Percentiles rank a stretch among this genome's conserved stretches.
Conservation (phyloP, 257 asterid genomes). For the Fraxinus quadrangulata region DNA sequence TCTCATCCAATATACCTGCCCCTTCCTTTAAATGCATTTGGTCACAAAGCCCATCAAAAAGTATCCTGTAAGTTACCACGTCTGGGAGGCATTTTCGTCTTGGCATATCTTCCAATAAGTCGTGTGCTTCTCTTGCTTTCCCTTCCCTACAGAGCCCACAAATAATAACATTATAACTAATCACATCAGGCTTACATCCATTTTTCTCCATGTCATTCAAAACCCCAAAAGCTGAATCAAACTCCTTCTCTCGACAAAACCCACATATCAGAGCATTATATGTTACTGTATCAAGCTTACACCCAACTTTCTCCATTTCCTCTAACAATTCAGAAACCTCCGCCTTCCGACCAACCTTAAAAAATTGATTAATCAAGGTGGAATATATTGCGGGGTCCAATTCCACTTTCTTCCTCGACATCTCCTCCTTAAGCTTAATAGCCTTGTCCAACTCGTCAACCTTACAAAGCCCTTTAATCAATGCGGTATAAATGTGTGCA, state of each 20-base stretch:
- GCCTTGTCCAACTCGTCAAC: constrained; percentile 41
- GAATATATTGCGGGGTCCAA: constrained; percentile 65
- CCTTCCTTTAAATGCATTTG: constrained; percentile 56
- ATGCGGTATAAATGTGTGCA: constrained; percentile 48
- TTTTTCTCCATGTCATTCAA: constrained; percentile 63
- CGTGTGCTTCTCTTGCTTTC: constrained; percentile 56
- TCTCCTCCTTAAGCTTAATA: constrained; percentile 59
- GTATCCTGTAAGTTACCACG: constrained; percentile 58
- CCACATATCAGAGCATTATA: constrained; percentile 68
- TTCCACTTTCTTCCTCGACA: constrained; percentile 52
- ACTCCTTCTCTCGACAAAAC: constrained; percentile 58
- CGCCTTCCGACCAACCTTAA: constrained; percentile 55
- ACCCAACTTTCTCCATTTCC: constrained; percentile 64
- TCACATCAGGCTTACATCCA: constrained; percentile 64
- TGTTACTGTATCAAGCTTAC: constrained; percentile 58
- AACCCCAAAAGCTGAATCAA: constrained; percentile 53
- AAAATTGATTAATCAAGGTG: constrained; percentile 62
- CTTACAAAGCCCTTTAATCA: constrained; percentile 71
- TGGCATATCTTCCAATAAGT: constrained; percentile 77
- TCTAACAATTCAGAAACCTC: constrained; percentile 45
- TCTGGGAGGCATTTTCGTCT: constrained; percentile 61
- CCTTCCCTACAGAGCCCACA: constrained; percentile 56
- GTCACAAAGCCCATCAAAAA: constrained; percentile 68
- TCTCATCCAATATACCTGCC: constrained; percentile 66
- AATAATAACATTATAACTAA: constrained; percentile 64